phyloP scores from a whole-genome alignment of 495 filamentous ascomycete genomes.

The Penicillium daleae region DNA sequence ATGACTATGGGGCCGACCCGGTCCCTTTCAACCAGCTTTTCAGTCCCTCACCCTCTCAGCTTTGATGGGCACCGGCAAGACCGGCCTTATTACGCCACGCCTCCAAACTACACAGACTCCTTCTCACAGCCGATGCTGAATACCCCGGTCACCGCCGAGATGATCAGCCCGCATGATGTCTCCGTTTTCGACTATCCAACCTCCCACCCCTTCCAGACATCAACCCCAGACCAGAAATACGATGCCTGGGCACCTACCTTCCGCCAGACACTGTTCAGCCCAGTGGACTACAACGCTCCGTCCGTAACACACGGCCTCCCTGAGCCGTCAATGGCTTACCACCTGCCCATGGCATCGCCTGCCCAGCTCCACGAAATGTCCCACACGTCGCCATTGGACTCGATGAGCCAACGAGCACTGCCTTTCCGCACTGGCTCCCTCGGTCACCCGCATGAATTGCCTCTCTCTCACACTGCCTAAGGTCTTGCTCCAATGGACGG shows the following conservation, averaged over 20 bases:
- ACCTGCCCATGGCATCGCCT: constrained; percentile 37
- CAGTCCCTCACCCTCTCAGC: constrained; percentile 36
- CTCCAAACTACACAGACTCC: constrained; percentile 42
- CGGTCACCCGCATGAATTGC: constrained; percentile 36
- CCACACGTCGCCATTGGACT: constrained; percentile 30
- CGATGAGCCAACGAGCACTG: constrained; percentile 23
- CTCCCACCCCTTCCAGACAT: constrained; percentile 31
- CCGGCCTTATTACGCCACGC: constrained; percentile 35
- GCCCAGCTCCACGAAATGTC: constrained; percentile 39
- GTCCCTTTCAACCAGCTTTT: constrained; percentile 32
- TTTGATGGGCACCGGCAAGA: constrained; percentile 41
- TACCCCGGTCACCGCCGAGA: constrained; percentile 33
- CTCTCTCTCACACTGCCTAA: constrained; percentile 31
- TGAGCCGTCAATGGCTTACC: constrained; percentile 35
- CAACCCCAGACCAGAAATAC: constrained; percentile 35
- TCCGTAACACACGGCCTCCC: constrained; percentile 30
- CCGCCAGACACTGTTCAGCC: constrained; percentile 45
- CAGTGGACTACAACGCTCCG: constrained; percentile 39
- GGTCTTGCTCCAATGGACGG: constrained; percentile 21
- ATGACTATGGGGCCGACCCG: constrained; percentile 21
- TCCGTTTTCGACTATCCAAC: constrained; percentile 40
- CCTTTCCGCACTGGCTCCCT: constrained; percentile 41
- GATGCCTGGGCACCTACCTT: constrained; percentile 46
- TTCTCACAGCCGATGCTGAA: constrained; percentile 40
- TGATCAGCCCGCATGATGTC: constrained; percentile 40